phyloP scores from a whole-genome alignment of 306 rosid genomes.

The Lupinus albus region DNA sequence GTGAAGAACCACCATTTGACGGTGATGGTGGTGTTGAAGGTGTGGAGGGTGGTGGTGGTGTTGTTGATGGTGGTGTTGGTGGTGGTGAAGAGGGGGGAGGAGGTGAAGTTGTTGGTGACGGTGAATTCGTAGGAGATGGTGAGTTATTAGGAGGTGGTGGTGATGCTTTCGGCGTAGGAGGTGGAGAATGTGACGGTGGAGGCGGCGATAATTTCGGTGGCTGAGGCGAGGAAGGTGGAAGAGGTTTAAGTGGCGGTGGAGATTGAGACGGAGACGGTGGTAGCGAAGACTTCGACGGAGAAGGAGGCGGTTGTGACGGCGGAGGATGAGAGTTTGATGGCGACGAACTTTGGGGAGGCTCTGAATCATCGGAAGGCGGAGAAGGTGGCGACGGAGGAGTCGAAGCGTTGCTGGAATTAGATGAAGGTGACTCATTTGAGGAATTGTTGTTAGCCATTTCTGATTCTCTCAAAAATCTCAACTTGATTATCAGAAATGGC shows the following conservation, averaged over 20 bases:
- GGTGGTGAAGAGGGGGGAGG: slow-evolving; percentile 34
- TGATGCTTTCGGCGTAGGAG: slow-evolving; percentile 8
- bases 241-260: neutral
- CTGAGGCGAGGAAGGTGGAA: neutral
- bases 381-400: slow-evolving; percentile 2
- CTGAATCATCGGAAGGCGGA: neutral
- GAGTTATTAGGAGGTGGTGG: slow-evolving; percentile 14
- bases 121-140: neutral
- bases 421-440: neutral
- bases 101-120: slow-evolving; percentile 32
- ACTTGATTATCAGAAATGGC: slow-evolving; percentile 40
- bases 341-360: slow-evolving; percentile 15
- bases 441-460: slow-evolving; percentile 44
- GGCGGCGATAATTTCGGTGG: slow-evolving; percentile 25
- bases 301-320: neutral
- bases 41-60: slow-evolving; percentile 25
- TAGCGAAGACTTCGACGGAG: no score
- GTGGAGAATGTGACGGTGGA: slow-evolving; percentile 13
- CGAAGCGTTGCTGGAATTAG: neutral
- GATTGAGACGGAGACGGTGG: neutral
- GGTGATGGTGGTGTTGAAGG: slow-evolving; percentile 31
- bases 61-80: slow-evolving; percentile 35
- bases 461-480: slow-evolving; percentile 31
- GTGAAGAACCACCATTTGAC: neutral
- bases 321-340: slow-evolving; percentile 32